Evolutionary conservation across 352 stramenopile genomes (phyloP), one percentile per base, ranked within the genome.

Genomic region (Hyaloperonospora arabidopsidis): DNA sequence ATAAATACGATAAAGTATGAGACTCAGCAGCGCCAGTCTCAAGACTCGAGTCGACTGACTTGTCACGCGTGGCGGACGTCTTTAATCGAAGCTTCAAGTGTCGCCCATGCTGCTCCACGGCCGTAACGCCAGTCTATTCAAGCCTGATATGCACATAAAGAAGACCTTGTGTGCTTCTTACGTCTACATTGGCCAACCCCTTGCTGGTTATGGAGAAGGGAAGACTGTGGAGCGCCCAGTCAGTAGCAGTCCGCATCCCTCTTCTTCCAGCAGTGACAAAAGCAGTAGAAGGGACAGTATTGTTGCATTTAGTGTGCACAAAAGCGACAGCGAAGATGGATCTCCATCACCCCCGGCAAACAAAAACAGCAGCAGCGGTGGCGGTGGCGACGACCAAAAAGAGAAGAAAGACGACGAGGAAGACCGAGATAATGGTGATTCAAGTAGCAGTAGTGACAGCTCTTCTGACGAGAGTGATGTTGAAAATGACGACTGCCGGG

Each of bases 201-300:
- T 32, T 32, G 25, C 25, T 4, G 25, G 25, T 10, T 8, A 32
- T 8, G 35, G 12, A 41, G 35, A 4, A 41, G 35, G 12, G n/a
- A 41, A 41, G 13, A 18, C 35, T 3, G n/a, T 5, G 57, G 41
- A 76, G 50, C 40, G 63, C 59, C 35, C 70, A 23, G 39, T 40
- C 23, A 69, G 60, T 28, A 82, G 60, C 29, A 82, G 72, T 61
- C 66, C 63, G 10, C 72, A 54, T 49, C 66, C 71, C 2, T 74
- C 66, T 14, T 72, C 65, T 21, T 74, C 55, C 39, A 77, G 23
- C 49, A 73, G 59, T 32, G 66, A 45, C 28, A 66, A 59, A 38
- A 70, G 51, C 49, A 74, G 38, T 28, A 59, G 52, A 19, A 78
- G 28, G 38, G 70, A 54, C n/a, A 57, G 12, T n/a, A 79, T 61